Evolutionary conservation across 192 early-diverging fungal genomes (phyloP).

Genomic region (Coemansia sp.): DNA sequence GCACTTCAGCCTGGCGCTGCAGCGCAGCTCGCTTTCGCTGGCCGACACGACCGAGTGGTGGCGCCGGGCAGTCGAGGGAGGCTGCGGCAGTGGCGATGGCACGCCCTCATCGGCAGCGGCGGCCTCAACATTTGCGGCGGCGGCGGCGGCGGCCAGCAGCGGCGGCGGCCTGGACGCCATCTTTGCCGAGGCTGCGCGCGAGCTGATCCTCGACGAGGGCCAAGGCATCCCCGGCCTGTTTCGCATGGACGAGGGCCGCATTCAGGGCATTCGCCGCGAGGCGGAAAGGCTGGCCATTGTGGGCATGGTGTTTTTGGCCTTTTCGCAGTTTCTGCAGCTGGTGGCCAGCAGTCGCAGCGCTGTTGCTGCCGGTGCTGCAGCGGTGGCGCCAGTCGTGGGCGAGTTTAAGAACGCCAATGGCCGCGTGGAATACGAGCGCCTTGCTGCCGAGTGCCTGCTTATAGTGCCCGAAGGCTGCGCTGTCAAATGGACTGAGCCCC

Average conservation of each 20-base stretch:
- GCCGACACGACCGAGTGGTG: conserved; percentile 46
- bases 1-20: conserved; percentile 58
- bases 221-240: conserved; percentile 33
- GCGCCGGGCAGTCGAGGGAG: conserved; percentile 23
- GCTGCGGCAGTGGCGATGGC: background rate
- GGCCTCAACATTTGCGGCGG: conserved; percentile 4
- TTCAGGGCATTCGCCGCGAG: conserved; percentile 38
- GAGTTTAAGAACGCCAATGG: conserved; percentile 30
- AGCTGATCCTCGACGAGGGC: conserved; percentile 48
- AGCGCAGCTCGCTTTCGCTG: conserved; percentile 25
- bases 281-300: conserved; percentile 43
- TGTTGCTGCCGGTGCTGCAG: background rate
- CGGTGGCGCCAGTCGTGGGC: background rate
- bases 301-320: conserved; percentile 42
- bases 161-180: conserved; percentile 27
- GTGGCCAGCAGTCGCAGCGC: background rate
- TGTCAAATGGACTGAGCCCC: conserved; percentile 46
- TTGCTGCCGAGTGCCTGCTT: conserved; percentile 45
- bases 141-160: background rate
- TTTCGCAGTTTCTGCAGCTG: conserved; percentile 49
- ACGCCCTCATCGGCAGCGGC: background rate
- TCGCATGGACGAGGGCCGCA: conserved; percentile 54
- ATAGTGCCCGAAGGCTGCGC: conserved; percentile 46
- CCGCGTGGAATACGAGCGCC: conserved; percentile 30
- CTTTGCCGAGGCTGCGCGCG: conserved; percentile 32